These are phyloP conservation scores for Yamadazyma spencermartinsiae DNA, from an alignment of 1,139 yeast species.

Conservation along the genomic window DNA sequence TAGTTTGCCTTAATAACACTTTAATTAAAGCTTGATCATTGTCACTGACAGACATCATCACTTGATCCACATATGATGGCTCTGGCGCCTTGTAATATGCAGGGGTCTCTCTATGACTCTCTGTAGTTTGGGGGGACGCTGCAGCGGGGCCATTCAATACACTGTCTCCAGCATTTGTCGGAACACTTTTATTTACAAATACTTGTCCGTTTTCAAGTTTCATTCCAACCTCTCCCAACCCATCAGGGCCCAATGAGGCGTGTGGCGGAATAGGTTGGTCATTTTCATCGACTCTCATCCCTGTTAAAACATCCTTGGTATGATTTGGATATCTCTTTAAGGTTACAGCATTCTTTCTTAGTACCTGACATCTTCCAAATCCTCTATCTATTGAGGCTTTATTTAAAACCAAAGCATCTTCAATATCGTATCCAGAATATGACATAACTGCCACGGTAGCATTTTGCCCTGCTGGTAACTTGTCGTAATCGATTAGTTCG, in stretches of 20 bases:
- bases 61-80: slow-evolving; percentile 93
- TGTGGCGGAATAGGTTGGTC: slow-evolving; percentile 86
- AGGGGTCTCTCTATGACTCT: slow-evolving; percentile 87
- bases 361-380: slow-evolving; percentile 97
- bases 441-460: slow-evolving; percentile 99
- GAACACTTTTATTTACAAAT: slow-evolving; percentile 89
- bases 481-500: slow-evolving; percentile 92
- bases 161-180: slow-evolving; percentile 81
- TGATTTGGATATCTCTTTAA: slow-evolving; percentile 92
- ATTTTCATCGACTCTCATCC: slow-evolving; percentile 83
- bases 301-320: slow-evolving; percentile 85
- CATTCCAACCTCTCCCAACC: slow-evolving; percentile 95
- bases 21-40: slow-evolving; percentile 93
- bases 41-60: slow-evolving; percentile 94
- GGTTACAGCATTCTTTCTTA: slow-evolving; percentile 86
- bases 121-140: slow-evolving; percentile 28
- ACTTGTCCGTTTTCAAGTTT: slow-evolving; percentile 90
- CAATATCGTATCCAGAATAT: slow-evolving; percentile 98
- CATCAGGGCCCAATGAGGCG: slow-evolving; percentile 86
- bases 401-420: slow-evolving; percentile 94
- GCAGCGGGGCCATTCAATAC: slow-evolving; percentile 37
- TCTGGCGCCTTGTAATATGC: slow-evolving; percentile 92
- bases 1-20: slow-evolving; percentile 88
- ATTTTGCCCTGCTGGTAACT: slow-evolving; percentile 97
- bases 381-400: slow-evolving; percentile 95